Percentiles rank a stretch among this genome's conserved stretches.
Evolutionary conservation across 306 rosid genomes (phyloP).

Genomic region (Macrotyloma uniflorum): DNA sequence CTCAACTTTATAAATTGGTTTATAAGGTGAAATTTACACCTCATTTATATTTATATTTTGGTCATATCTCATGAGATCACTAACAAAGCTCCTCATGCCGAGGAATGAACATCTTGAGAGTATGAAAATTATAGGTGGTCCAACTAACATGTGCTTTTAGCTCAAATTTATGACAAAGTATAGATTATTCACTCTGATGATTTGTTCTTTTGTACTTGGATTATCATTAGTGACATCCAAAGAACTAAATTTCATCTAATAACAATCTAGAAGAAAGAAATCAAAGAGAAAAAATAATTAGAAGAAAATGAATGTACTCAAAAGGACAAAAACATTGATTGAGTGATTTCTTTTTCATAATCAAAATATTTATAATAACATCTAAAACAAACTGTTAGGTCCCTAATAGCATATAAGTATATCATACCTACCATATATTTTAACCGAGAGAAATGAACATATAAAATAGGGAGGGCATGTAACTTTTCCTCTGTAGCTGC

Average conservation of each 20-base stretch:
- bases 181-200: background rate
- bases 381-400: constrained; percentile 15
- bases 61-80: too few species aligned
- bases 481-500: constrained; percentile 53
- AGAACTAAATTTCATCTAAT: constrained; percentile 13
- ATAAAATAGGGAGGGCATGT: constrained; percentile 62
- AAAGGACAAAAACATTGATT: background rate
- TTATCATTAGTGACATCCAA: background rate
- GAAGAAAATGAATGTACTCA: constrained; percentile 9
- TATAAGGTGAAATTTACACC: too few species aligned
- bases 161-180: background rate
- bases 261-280: background rate
- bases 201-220: background rate
- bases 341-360: constrained; percentile 9
- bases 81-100: too few species aligned
- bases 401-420: constrained; percentile 31
- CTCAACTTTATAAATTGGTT: too few species aligned
- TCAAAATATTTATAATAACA: constrained; percentile 17
- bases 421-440: constrained; percentile 66
- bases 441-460: constrained; percentile 75
- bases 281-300: background rate
- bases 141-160: background rate
- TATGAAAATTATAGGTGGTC: too few species aligned
- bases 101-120: too few species aligned
- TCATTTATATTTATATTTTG: too few species aligned